Percentiles rank a stretch among this genome's conserved stretches.
Conservation (phyloP, 1,284 basidiomycete genomes). For the Sporisorium exsertum region DNA sequence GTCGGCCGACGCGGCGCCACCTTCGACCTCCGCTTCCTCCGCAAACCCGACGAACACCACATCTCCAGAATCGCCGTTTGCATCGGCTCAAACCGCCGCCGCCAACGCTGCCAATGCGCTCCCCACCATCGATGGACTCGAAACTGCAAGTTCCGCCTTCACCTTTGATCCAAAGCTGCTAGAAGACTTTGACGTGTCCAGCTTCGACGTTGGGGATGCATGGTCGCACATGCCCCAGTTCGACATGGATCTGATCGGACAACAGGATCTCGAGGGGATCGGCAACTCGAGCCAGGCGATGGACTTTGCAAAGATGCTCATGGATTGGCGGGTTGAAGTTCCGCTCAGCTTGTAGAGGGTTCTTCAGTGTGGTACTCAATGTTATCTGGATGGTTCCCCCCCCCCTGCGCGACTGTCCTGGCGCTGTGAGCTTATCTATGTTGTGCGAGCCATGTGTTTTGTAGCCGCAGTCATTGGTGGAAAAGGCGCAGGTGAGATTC, state of each 20-base stretch:
- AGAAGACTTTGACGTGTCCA: slow-evolving; percentile 10
- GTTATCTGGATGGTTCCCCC: not conserved
- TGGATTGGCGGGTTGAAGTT: slow-evolving; percentile 42
- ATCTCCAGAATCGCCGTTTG: not conserved
- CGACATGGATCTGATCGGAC: slow-evolving; percentile 43
- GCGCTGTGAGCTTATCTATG: too few species aligned
- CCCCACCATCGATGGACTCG: slow-evolving; percentile 1
- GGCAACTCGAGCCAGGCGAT: slow-evolving; percentile 38
- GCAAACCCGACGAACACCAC: not conserved
- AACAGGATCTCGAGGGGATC: slow-evolving; percentile 40
- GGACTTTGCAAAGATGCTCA: slow-evolving; percentile 51
- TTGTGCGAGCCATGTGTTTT: too few species aligned
- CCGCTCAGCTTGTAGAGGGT: slow-evolving; percentile 18
- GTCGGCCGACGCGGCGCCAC: not conserved
- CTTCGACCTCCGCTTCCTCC: not conserved
- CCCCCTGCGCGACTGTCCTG: too few species aligned
- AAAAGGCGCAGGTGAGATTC: slow-evolving; percentile 11
- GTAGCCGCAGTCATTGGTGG: too few species aligned
- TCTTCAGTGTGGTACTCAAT: not conserved
- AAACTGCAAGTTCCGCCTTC: not conserved
- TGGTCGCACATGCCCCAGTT: slow-evolving; percentile 28
- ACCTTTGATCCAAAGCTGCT: slow-evolving; percentile 31
- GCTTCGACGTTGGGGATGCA: slow-evolving; percentile 3
- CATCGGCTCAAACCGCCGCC: not conserved
- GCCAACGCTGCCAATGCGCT: not conserved